Evolutionary conservation across 1,284 basidiomycete genomes (phyloP), one percentile per base, ranked within the genome.

Genomic region (Athelia psychrophila): DNA sequence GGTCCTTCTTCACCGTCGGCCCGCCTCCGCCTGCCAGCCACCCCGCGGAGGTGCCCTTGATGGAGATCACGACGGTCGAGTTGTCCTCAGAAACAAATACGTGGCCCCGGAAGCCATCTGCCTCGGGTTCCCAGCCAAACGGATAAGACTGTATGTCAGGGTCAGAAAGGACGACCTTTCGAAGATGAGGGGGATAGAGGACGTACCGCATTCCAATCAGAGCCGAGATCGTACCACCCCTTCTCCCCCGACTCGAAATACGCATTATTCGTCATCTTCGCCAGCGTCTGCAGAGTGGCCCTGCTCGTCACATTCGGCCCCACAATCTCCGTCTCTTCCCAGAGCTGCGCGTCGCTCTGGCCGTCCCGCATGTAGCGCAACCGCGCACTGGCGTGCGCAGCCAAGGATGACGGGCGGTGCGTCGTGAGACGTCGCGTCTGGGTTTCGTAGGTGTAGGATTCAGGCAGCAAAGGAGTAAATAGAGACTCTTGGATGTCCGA

Each of bases 1-100:
- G 94, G 74, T 95, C 93, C 60, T 76, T 81, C 56, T 68, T 72
- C 48, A 73, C 74, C 3, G 81, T 83, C 6, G 82, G 79, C 2
- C 81, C 69, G 1, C 84, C 91, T 3, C 90, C 89, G 2, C 80
- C 81, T 3, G 89, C 86, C 3, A 95, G 71, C 67, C 89, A 81
- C 1, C 84, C 84, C 0, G 91, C 86, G 1, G 91, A 93, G 0
- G 95, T 98, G 35, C 96, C 95, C 68, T 98, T 98, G 70, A 98
- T 83, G 9, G 93, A 84, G 33, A 98, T 77, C 18, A 97, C 79
- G 25, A 98, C 88, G 0, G 91, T 96, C 12, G 84, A 85, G 61
- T 96, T 94, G 65, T 91, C 89, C 2, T 79, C 73, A 19, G 81
- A 88, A 22, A 81, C 86, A 60, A 93, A 94, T 30, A 98, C 73